Conservation (phyloP, 371 early-diverging fungal genomes). For the Mitosporidium daphniae region DNA sequence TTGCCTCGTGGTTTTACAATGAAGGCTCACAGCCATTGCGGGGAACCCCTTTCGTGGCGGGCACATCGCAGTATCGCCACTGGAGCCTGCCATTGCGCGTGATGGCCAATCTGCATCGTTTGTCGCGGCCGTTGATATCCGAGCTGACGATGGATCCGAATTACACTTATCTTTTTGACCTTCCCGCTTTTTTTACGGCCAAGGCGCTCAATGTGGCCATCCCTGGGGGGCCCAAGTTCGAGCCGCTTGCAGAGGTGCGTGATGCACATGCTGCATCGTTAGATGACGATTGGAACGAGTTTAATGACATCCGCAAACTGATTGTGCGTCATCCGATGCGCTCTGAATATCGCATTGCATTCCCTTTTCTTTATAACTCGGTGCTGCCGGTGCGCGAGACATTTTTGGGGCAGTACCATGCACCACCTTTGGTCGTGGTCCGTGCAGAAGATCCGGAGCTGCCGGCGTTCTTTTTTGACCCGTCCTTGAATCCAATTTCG, state of each 20-base stretch:
- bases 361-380: conserved; percentile 79
- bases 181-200: conserved; percentile 64
- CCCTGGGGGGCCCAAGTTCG: conserved; percentile 89
- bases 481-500: conserved; percentile 71
- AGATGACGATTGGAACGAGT: conserved; percentile 97
- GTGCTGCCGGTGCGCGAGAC: conserved; percentile 68
- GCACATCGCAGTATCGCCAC: conserved; percentile 40
- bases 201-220: conserved; percentile 91
- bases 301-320: conserved; percentile 93
- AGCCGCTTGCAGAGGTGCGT: conserved; percentile 34
- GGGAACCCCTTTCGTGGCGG: conserved; percentile 40
- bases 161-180: conserved; percentile 76
- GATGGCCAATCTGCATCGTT: conserved; percentile 63
- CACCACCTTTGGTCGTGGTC: conserved; percentile 48
- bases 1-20: conserved; percentile 64
- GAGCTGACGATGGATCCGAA: conserved; percentile 68
- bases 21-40: conserved; percentile 54
- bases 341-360: conserved; percentile 88
- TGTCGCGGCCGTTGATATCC: conserved; percentile 57
- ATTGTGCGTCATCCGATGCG: conserved; percentile 83
- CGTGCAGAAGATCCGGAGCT: conserved; percentile 66
- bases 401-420: conserved; percentile 56
- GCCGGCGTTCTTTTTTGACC: conserved; percentile 80
- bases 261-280: too few relatives aligned
- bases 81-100: conserved; percentile 64